These are phyloP conservation scores for Leccinum subrobustum DNA, from an alignment of 1,284 basidiomycete genomes.

Conservation along the genomic window DNA sequence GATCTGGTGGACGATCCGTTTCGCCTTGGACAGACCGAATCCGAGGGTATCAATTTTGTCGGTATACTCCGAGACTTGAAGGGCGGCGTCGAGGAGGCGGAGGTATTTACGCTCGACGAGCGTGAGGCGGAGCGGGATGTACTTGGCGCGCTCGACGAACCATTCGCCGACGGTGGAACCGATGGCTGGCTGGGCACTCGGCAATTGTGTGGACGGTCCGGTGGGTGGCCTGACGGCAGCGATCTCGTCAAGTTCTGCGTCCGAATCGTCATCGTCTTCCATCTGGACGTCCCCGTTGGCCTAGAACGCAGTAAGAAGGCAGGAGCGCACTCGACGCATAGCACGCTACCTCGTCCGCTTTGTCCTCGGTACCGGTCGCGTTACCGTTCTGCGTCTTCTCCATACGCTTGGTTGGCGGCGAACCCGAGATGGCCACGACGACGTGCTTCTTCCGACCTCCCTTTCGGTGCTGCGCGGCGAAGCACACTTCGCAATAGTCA, in stretches of 20 bases:
- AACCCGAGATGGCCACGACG: constrained; percentile 44
- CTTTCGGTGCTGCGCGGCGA: constrained; percentile 76
- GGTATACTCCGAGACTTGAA: constrained; percentile 80
- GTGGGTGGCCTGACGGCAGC: constrained; percentile 19
- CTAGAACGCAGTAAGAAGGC: constrained; percentile 16
- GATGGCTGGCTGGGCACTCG: constrained; percentile 52
- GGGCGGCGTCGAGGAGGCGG: constrained; percentile 75
- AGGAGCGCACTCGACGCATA: not conserved
- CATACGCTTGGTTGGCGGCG: constrained; percentile 9
- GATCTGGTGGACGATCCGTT: constrained; percentile 79
- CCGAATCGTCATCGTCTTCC: constrained; percentile 45
- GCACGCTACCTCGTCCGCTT: constrained; percentile 20
- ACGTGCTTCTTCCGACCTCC: constrained; percentile 68
- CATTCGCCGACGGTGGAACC: constrained; percentile 70
- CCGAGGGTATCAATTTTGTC: constrained; percentile 81
- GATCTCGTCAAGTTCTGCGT: constrained; percentile 45
- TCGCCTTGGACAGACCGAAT: constrained; percentile 71
- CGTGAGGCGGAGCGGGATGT: constrained; percentile 72
- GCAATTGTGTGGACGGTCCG: constrained; percentile 36
- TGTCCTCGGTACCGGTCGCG: constrained; percentile 1
- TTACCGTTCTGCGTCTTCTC: constrained; percentile 26
- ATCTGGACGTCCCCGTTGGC: constrained; percentile 35
- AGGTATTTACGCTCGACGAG: constrained; percentile 75
- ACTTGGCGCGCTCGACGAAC: constrained; percentile 77
- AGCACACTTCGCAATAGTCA: constrained; percentile 79